Base-by-base conservation (phyloP, 2,329 filamentous ascomycete species). In the Colletotrichum trifolii region DNA sequence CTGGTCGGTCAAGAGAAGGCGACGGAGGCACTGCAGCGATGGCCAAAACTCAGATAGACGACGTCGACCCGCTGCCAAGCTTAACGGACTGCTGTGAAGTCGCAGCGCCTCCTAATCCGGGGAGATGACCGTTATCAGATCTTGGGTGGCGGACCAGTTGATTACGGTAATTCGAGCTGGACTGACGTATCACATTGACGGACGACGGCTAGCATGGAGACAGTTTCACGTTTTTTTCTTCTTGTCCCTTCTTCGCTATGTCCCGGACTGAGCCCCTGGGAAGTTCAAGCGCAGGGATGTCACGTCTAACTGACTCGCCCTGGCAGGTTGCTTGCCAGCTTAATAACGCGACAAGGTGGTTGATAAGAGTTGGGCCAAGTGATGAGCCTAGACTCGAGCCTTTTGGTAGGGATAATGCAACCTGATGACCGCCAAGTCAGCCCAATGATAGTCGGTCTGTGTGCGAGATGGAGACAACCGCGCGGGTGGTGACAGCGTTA, bases 101-200 rank as follows among this genome's bases (percentile, higher is more conserved):
- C 4, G 8, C 52, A 56, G 33, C 15, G 42, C 52, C 35, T 65
- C 59, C 62, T 49, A 11, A 48, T 62, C 42, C 52, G 52, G 58
- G 58, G 52, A 38, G 52, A 56, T 34, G 40, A 17, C 58, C 62
- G 58, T 65, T 62, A 62, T 65, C 62, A 65, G 62, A 65, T 65
- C 58, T 48, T 13, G 49, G 15, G 38, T 45, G 38, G 62, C 48
- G 47, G 53, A 39, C 52, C 35, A 25, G 35, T 38, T 52, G 60
- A 56, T 35, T 52, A 47, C 58, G 46, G 62, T 52, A 15, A 36
- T 17, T 11, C 52, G 40, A 48, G 47, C 40, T 25, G 40, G n/a
- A 62, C 36, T 53, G 62, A 52, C 58, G 62, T 62, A 65, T 62
- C 52, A 57, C 17, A 12, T 53, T 54, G 52, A 65, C 48, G 40